A percentile compares a stretch with the other conserved stretches of the same genome.
Evolutionary conservation across 2,329 filamentous ascomycete genomes (phyloP).

Genomic region (Pyricularia grisea): DNA sequence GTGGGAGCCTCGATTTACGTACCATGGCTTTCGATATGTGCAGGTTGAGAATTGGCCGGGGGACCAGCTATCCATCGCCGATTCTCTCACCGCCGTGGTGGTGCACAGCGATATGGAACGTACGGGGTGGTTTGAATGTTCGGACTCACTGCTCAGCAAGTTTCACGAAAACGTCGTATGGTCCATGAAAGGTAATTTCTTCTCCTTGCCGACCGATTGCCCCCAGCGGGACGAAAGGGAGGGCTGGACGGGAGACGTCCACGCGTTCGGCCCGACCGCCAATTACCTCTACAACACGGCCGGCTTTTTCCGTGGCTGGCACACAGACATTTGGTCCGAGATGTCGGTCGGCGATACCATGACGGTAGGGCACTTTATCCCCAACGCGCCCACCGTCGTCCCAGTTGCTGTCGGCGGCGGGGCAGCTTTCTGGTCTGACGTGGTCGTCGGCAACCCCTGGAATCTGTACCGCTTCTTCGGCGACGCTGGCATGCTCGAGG

Average conservation of each 20-base stretch:
- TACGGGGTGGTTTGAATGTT: slow-evolving; percentile 41
- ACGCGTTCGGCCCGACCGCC: slow-evolving; percentile 38
- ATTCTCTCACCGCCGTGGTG: slow-evolving; percentile 19
- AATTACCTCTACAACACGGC: slow-evolving; percentile 43
- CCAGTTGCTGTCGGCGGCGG: too few relatives aligned
- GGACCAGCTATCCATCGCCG: slow-evolving; percentile 7
- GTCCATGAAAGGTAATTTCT: slow-evolving; percentile 50
- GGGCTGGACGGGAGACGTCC: slow-evolving; percentile 43
- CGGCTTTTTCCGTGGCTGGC: slow-evolving; percentile 40
- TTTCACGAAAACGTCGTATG: slow-evolving; percentile 45
- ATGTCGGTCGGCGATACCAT: slow-evolving; percentile 22
- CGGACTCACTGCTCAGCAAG: slow-evolving; percentile 38
- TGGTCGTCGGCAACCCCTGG: slow-evolving; percentile 18
- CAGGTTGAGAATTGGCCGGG: slow-evolving; percentile 34
- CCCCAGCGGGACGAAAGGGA: slow-evolving; percentile 45
- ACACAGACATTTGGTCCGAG: slow-evolving; percentile 30
- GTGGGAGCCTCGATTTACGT: slow-evolving; percentile 41
- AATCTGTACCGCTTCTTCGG: slow-evolving; percentile 18
- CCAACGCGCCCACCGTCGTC: too few relatives aligned
- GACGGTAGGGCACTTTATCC: too few relatives aligned
- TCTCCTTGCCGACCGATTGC: slow-evolving; percentile 48
- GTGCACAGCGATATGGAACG: slow-evolving; percentile 43
- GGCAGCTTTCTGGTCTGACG: slow-evolving; percentile 23
- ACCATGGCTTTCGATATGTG: slow-evolving; percentile 42
- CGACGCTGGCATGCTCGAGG: slow-evolving; percentile 18